Base-by-base conservation (phyloP, 139 green algal species). In the Spirogloea muscicola region DNA sequence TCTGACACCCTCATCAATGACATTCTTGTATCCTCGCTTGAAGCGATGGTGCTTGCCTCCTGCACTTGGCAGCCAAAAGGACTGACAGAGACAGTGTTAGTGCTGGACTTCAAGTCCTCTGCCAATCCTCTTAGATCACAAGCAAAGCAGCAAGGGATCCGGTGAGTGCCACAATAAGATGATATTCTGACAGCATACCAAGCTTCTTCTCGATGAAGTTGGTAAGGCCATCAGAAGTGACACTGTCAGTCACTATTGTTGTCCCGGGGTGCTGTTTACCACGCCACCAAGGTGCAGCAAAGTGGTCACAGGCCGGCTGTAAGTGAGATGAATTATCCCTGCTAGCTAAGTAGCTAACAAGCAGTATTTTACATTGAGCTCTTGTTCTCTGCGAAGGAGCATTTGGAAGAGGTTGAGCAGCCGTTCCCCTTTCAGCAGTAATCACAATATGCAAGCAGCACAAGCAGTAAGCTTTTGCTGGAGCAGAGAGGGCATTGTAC, bases 1-100 rank as follows among this genome's bases (percentile, higher is more conserved):
- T 25, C 68, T 33, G 27, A 77, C 55, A 55, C 69, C 69, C 52
- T 77, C 55, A 75, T 89, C 81, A 70, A 98, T 98, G 1, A 98
- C 91, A 77, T 98, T 98, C 81, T 95, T 94, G 87, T 97, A 97
- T 18, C 93, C 93, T 25, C 91, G 87, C 78, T 90, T 89, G 86
- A 88, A 96, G 37, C 90, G 87, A 68, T 77, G 49, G 46, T 85
- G 82, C 27, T 65, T 61, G 4, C 82, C 82, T n/a, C 66, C 66
- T 75, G 66, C 49, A 60, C 37, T 16, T 10, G 43, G 43, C 43
- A 51, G 43, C 13, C 10, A 16, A 16, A 51, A 16, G 43, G 43
- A 16, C 43, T 51, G 43, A 10, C 10, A 16, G 43, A 51, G 43
- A 51, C 43, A 25, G 43, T 16, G 16, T 10, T 16, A 51, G 43